Evolutionary conservation across 768 basidiomycete genomes (phyloP), one percentile per base, ranked within the genome.

Genomic region (Pulveroboletus sp.): DNA sequence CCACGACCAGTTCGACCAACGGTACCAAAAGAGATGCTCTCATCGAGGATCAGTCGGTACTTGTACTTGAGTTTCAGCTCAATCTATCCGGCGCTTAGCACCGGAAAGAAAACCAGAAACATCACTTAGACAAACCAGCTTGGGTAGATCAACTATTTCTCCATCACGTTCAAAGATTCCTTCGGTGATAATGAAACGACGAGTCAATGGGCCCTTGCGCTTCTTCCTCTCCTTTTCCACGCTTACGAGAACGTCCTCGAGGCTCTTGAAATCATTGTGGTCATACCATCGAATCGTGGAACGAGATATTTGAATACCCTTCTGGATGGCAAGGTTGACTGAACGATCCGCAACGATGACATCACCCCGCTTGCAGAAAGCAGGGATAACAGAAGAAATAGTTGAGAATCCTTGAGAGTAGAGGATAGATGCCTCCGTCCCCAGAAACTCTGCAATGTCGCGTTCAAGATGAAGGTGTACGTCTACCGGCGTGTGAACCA

Each of bases 261-360:
- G 78, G 56, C 87, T 90, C 60, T 84, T 83, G 65, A 94, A 75
- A 63, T 97, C 94, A 57, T 95, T 97, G 65, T 98, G 97, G 57
- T 97, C 94, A 65, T 82, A 99, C 92, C 92, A 99, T 45, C 90
- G 81, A 29, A 98, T 82, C 1, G 87, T 93, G 6, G 85, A 90
- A 34, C 97, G 85, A 17, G 87, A 90, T 51, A 97, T 92, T 65
- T 95, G 88, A 24, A 98, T 82, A 16, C 95, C 97, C 69, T 94
- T 95, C 66, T 97, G 94, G 46, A 97, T 90, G 14, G 90, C 84
- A 67, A 98, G 93, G 69, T 90, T 95, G 57, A 94, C 85, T n/a
- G 85, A 82, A n/a, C 92, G 84, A 68, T 99, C 95, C 4, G 93
- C 94, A n/a, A 99, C 90, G 61, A 99, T 94, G 61, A 99, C 83